Evolutionary conservation across 495 filamentous ascomycete genomes (phyloP).

Genomic region (Trichoderma parareesei): DNA sequence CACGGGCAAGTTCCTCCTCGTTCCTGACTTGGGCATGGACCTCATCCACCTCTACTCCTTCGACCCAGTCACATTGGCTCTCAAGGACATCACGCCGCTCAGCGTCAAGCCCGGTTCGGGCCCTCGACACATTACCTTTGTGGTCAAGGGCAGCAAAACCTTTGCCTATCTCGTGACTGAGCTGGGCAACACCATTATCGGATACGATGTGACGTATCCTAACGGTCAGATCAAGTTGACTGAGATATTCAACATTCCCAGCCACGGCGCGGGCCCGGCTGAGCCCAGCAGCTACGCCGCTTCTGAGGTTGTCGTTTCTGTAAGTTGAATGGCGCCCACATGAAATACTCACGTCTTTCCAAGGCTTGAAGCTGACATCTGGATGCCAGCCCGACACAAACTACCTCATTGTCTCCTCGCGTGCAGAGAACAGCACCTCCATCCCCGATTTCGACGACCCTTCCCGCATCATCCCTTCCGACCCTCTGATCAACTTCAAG

Average conservation of each 20-base stretch:
- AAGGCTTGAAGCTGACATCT: conserved; percentile 2
- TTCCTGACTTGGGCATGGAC: conserved; percentile 68
- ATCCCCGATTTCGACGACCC: conserved; percentile 35
- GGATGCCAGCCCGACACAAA: conserved; percentile 42
- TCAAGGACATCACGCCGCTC: conserved; percentile 29
- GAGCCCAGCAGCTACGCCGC: conserved; percentile 35
- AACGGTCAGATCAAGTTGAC: conserved; percentile 37
- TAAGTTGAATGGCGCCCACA: conserved; percentile 24
- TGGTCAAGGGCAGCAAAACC: conserved; percentile 33
- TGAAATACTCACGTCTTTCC: background rate
- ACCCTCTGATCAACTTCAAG: conserved; percentile 37
- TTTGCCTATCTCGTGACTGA: conserved; percentile 60
- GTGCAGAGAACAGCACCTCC: conserved; percentile 44
- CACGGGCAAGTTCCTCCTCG: conserved; percentile 52
- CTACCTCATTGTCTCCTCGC: conserved; percentile 57
- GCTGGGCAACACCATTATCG: conserved; percentile 48
- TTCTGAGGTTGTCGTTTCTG: conserved; percentile 53
- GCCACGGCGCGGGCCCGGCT: conserved; percentile 33
- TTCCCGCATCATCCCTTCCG: conserved; percentile 38
- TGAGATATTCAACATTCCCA: conserved; percentile 33
- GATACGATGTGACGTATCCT: conserved; percentile 51
- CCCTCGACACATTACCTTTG: conserved; percentile 61
- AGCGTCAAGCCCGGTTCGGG: conserved; percentile 44
- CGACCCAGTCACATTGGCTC: conserved; percentile 28
- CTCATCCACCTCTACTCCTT: conserved; percentile 56